phyloP scores from a whole-genome alignment of 306 rosid genomes.

The Lathyrus aphaca region DNA sequence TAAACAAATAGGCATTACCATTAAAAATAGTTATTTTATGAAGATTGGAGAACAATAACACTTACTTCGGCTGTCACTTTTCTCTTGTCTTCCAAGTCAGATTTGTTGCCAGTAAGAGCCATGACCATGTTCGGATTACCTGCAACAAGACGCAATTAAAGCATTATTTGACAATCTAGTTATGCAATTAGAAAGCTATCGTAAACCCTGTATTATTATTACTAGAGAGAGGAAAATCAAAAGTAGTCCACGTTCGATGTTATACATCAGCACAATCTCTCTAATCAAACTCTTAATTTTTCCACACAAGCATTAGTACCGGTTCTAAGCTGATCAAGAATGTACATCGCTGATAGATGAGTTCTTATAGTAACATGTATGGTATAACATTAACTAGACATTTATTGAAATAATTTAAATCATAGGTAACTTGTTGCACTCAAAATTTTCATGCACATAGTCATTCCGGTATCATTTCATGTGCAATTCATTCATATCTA shows the following conservation, averaged over 20 bases:
- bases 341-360: conserved; percentile 7
- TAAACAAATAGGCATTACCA: conserved; percentile 7
- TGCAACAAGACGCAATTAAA: conserved; percentile 39
- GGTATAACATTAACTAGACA: neutral
- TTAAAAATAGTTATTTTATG: neutral
- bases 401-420: conserved; percentile 26
- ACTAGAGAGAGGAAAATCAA: conserved; percentile 22
- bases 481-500: conserved; percentile 1
- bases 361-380: conserved; percentile 5
- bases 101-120: conserved; percentile 68
- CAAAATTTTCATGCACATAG: conserved; percentile 27
- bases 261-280: conserved; percentile 17
- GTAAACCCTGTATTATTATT: conserved; percentile 12
- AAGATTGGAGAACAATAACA: conserved; percentile 16
- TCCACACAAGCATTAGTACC: conserved; percentile 11
- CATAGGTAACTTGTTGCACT: conserved; percentile 22
- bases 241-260: conserved; percentile 4
- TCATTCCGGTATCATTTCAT: conserved; percentile 20
- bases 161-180: conserved; percentile 28
- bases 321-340: conserved; percentile 3
- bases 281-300: neutral
- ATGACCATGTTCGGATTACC: conserved; percentile 67
- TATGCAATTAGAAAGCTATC: conserved; percentile 24
- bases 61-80: conserved; percentile 63
- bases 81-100: conserved; percentile 67